These are phyloP conservation scores for Cercospora sojina DNA, from an alignment of 2,329 filamentous ascomycete genomes.

Conservation along the genomic window DNA sequence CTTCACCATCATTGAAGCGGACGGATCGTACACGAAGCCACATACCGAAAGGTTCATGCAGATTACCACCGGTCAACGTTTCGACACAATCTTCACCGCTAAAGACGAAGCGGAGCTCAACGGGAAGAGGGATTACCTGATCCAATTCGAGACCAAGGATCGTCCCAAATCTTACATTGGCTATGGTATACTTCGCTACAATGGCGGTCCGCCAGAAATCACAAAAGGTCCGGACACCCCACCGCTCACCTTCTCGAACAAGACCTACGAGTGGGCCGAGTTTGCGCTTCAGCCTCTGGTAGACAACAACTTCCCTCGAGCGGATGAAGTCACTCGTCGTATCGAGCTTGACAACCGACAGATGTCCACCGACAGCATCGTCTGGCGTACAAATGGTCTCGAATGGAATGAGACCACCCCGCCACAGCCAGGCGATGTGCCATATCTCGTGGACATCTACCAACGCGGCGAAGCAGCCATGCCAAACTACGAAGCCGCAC, in stretches of 20 bases:
- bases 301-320: constrained; percentile 38
- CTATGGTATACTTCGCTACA: constrained; percentile 53
- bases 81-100: constrained; percentile 56
- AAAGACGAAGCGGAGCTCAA: constrained; percentile 51
- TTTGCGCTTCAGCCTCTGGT: constrained; percentile 40
- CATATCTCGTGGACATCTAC: constrained; percentile 57
- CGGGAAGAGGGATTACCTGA: constrained; percentile 42
- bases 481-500: constrained; percentile 54
- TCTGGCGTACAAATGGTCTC: constrained; percentile 28
- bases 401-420: constrained; percentile 29
- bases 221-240: constrained; percentile 24
- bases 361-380: constrained; percentile 16
- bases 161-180: constrained; percentile 48
- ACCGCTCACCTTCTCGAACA: constrained; percentile 37
- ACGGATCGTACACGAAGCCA: constrained; percentile 54
- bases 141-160: constrained; percentile 54
- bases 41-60: constrained; percentile 53
- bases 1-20: constrained; percentile 61
- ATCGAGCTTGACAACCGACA: constrained; percentile 36
- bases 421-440: constrained; percentile 35
- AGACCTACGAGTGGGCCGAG: constrained; percentile 41
- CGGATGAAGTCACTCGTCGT: constrained; percentile 38
- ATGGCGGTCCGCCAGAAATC: constrained; percentile 23
- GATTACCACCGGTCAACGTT: constrained; percentile 60
- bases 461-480: constrained; percentile 46